Conservation (phyloP, 2,329 filamentous ascomycete species). For the Fusarium hainanense region DNA sequence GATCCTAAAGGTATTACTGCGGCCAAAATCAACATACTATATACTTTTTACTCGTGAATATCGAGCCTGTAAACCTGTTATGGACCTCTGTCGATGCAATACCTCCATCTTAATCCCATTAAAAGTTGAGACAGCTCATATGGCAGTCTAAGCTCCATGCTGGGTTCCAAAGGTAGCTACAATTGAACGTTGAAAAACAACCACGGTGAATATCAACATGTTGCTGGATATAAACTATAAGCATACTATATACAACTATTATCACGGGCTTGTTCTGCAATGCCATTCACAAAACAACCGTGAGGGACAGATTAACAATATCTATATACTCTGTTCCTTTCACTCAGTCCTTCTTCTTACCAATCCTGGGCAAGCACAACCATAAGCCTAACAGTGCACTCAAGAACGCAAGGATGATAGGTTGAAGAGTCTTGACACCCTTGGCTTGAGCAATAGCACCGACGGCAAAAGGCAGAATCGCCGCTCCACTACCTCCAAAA, state of each 20-base stretch:
- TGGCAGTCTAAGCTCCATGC: background rate
- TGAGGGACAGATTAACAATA: background rate
- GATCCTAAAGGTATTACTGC: slow-evolving; percentile 5
- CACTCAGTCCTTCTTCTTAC: slow-evolving; percentile 53
- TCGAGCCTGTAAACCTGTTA: rapidly evolving
- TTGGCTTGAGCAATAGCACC: slow-evolving; percentile 71
- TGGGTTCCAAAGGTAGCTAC: background rate
- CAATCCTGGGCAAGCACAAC: slow-evolving; percentile 57
- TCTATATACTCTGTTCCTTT: background rate
- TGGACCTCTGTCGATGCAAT: background rate
- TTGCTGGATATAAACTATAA: background rate
- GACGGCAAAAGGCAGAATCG: slow-evolving; percentile 72
- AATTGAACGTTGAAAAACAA: background rate
- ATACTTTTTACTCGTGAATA: background rate
- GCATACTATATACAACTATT: background rate
- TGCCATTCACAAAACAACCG: background rate
- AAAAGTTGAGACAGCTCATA: background rate
- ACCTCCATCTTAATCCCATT: background rate
- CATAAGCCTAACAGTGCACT: slow-evolving; percentile 58
- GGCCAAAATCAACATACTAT: background rate
- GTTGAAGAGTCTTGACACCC: slow-evolving; percentile 67
- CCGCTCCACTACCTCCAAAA: slow-evolving; percentile 78
- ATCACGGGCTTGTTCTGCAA: background rate
- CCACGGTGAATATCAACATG: background rate
- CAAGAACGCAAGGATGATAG: slow-evolving; percentile 64